These are phyloP conservation scores for Sindora glabra DNA, from an alignment of 306 rosid genomes.

Conservation along the genomic window DNA sequence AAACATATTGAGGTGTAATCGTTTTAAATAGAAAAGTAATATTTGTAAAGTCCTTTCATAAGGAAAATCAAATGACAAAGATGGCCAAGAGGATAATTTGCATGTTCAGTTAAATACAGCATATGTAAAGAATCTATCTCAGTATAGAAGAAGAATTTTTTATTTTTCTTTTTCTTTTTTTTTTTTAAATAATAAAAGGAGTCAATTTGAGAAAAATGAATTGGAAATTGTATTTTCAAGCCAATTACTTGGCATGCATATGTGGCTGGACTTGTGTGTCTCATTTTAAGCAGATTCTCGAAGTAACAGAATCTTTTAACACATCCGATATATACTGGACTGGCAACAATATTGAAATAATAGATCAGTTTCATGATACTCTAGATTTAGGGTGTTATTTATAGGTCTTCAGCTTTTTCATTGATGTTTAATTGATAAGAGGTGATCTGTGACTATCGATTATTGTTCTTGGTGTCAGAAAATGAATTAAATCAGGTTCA, in stretches of 20 bases:
- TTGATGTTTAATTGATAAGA: not conserved
- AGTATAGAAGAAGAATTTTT: too few relatives aligned
- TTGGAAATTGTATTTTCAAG: not conserved
- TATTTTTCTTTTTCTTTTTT: too few relatives aligned
- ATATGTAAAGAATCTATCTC: too few relatives aligned
- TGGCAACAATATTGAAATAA: not conserved
- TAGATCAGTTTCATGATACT: not conserved
- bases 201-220: not conserved
- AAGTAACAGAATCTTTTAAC: not conserved
- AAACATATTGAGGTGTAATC: not conserved
- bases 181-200: too few relatives aligned
- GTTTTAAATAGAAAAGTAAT: not conserved
- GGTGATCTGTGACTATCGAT: not conserved
- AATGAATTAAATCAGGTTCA: conserved; percentile 60
- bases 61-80: not conserved
- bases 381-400: not conserved
- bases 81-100: not conserved
- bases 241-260: not conserved
- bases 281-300: not conserved
- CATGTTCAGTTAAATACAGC: not conserved
- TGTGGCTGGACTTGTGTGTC: not conserved
- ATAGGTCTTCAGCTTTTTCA: not conserved
- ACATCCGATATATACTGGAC: not conserved
- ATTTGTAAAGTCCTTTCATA: not conserved
- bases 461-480: conserved; percentile 46